These are phyloP conservation scores for Dipteronia sinensis DNA, from an alignment of 345 rosid genomes.

Conservation along the genomic window DNA sequence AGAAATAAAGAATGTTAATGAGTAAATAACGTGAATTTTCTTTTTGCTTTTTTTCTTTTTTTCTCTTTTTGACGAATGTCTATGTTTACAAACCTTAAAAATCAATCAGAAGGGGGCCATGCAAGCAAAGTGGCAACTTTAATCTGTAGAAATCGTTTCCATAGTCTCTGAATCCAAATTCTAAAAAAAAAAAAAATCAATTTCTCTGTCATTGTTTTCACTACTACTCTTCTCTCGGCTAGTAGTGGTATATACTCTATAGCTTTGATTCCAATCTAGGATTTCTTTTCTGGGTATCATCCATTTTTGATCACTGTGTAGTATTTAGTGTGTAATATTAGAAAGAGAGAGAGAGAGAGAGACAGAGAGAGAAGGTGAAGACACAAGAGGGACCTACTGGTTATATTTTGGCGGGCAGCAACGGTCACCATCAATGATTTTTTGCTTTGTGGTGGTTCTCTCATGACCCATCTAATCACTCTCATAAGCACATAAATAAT, in stretches of 20 bases:
- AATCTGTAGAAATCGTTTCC: not conserved
- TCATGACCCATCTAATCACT: constrained; percentile 58
- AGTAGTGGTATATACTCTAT: too few species aligned
- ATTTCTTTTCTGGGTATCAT: constrained; percentile 28
- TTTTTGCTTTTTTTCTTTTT: not conserved
- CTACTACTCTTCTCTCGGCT: not conserved
- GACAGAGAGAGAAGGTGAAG: constrained; percentile 44
- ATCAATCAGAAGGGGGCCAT: not conserved
- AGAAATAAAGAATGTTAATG: not conserved
- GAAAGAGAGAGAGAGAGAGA: constrained; percentile 22
- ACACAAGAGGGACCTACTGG: constrained; percentile 71
- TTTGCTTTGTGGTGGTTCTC: constrained; percentile 43
- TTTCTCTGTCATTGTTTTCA: not conserved
- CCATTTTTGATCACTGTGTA: constrained; percentile 8
- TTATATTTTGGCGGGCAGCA: constrained; percentile 72
- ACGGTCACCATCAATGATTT: constrained; percentile 81
- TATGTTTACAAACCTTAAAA: constrained; percentile 8
- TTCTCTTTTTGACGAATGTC: constrained; percentile 18
- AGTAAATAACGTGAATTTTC: constrained; percentile 11
- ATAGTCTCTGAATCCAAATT: not conserved
- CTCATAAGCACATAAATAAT: not conserved
- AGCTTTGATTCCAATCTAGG: not conserved
- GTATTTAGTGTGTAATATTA: constrained; percentile 12
- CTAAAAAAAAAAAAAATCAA: not conserved
- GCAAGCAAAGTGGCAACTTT: constrained; percentile 3